A percentile compares a stretch with the other conserved stretches of the same genome.
phyloP scores from a whole-genome alignment of 257 asterid species.

The Thymus quinquecostatus region DNA sequence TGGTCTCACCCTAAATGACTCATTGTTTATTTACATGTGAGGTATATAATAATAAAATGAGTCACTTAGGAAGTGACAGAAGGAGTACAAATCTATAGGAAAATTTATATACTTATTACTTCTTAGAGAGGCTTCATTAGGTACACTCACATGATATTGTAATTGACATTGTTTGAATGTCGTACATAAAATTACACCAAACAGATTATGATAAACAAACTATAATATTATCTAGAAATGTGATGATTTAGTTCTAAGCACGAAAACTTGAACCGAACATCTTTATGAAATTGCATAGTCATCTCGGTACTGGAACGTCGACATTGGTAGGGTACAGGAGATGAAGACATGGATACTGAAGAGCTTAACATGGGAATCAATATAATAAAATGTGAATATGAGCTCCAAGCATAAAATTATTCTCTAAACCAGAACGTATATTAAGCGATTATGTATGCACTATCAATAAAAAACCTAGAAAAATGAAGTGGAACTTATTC shows the following conservation, averaged over 20 bases:
- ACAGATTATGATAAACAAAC: conserved; percentile 19
- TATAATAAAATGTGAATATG: not conserved
- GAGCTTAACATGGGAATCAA: conserved; percentile 9
- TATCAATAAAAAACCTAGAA: not conserved
- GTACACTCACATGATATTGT: conserved; percentile 12
- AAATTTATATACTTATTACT: not conserved
- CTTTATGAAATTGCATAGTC: conserved; percentile 2
- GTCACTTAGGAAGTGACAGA: too few relatives aligned
- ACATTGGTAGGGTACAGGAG: conserved; percentile 19
- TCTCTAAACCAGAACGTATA: conserved; percentile 22
- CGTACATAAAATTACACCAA: conserved; percentile 13
- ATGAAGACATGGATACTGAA: not conserved
- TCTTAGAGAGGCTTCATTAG: conserved; percentile 2
- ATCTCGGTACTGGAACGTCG: conserved; percentile 19
- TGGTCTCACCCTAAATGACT: too few relatives aligned
- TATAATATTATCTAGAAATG: conserved; percentile 19
- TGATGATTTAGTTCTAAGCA: conserved; percentile 17
- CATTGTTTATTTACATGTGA: too few relatives aligned
- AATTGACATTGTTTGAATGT: conserved; percentile 10
- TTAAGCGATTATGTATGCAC: conserved; percentile 5
- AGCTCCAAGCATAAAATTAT: conserved; percentile 5
- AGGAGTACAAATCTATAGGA: not conserved
- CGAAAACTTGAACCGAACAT: conserved; percentile 7
- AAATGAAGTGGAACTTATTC: too few relatives aligned
- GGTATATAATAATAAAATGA: too few relatives aligned